Evolutionary conservation across 2,329 filamentous ascomycete species (phyloP).

Genomic region (Sphaerulina musiva): DNA sequence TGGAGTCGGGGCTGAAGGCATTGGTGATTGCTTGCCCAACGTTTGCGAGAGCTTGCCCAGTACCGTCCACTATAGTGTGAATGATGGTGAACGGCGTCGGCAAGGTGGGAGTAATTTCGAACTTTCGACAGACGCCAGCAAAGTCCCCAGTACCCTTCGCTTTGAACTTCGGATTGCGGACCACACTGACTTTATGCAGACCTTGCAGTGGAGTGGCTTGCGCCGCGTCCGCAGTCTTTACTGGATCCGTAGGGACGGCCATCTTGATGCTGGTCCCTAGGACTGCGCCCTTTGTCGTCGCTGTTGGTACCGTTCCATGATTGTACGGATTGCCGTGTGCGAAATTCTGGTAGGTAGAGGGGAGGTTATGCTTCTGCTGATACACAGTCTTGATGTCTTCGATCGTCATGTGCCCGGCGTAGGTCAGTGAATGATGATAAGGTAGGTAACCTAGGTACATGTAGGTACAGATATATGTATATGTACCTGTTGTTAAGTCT

Average conservation of each 20-base stretch:
- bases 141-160: slow-evolving; percentile 21
- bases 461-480: no score
- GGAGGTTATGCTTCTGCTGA: slow-evolving; percentile 20
- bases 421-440: background rate
- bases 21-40: background rate
- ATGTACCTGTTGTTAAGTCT: no score
- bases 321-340: background rate
- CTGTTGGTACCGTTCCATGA: background rate
- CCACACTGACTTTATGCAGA: slow-evolving; percentile 24
- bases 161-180: slow-evolving; percentile 25
- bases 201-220: slow-evolving; percentile 10
- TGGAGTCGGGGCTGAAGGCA: background rate
- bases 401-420: slow-evolving; percentile 8
- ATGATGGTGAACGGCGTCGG: slow-evolving; percentile 19
- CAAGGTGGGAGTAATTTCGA: slow-evolving; percentile 22
- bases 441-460: no score
- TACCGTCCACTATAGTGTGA: slow-evolving; percentile 13
- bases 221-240: background rate
- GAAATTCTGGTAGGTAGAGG: slow-evolving; percentile 19
- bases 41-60: background rate
- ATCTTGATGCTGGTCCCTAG: background rate
- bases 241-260: background rate
- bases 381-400: slow-evolving; percentile 20
- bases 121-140: slow-evolving; percentile 24
- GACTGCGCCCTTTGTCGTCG: background rate